Base-by-base conservation (phyloP, 345 rosid genomes). In the Arabidopsis arenosa region DNA sequence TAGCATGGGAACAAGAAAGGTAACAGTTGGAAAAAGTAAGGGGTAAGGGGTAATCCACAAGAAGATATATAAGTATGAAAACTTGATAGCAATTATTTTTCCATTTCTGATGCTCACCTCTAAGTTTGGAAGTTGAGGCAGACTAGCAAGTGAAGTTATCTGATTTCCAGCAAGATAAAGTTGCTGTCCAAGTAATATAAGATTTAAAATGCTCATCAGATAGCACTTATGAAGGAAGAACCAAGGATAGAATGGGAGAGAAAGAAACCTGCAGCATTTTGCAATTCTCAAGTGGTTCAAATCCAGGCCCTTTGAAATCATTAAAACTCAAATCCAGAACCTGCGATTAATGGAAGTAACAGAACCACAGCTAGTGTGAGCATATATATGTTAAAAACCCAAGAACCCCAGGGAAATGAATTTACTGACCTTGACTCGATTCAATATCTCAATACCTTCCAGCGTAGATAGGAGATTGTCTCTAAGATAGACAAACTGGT, bases 251-350 rank as follows among this genome's bases (percentile, higher is more conserved):
- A 68, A 35, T 14, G 60, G 70, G 66, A 53, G 55, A 68, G 64
- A 83, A 78, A 48, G 78, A 65, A 84, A 90, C 98, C 96, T 94
- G 98, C 54, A 94, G 83, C 73, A 85, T 85, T 80, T 86, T 90
- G 87, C 98, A 94, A 81, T 89, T 90, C 81, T 80, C 95, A 39
- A 94, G 95, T 64, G 98, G 98, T 73, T 94, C 98, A 86, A 94
- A 94, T 63, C 91, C 98, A 66, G 98, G 97, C 70, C 98, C 98
- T 83, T 92, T 94, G 82, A 94, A 94, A 76, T 94, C 98, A 88
- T 92, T 94, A 84, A 94, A 94, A 82, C 98, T 92, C 89, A 94
- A 85, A 85, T 94, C 98, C 72, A 94, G 89, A 79, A 94, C 98
- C 98, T 94, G 84, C 17, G 61, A 76, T 63, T 53, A 79, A 71